Base-by-base conservation (phyloP, 441 rosid genomes). In the Breynia disticha region DNA sequence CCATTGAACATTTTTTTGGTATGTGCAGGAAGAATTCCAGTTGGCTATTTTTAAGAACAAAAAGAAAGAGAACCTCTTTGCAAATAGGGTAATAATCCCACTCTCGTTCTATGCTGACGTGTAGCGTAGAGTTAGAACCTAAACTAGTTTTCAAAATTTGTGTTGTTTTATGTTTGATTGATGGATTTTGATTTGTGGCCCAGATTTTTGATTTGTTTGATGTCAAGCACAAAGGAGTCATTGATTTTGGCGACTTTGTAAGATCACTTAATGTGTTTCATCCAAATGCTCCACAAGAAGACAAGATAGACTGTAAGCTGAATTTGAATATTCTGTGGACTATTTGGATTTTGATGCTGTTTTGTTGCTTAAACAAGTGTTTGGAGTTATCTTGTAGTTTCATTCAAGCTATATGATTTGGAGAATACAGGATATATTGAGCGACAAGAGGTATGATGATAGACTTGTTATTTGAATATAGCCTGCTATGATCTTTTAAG, bases 131-230 rank as follows among this genome's bases (percentile, higher is more conserved):
- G n/a, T 41, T 41, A 11, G 44, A 9, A 41, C 0, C 3, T 41
- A 0, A 11, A 9, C 13, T 0, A 41, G 18, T 47, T 47, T 10
- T 47, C 8, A 16, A 11, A 41, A 50, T 41, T 50, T 54, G 17
- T 14, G 20, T 41, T 15, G 13, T 41, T 41, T 41, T 9, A 28
- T 4, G 15, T 41, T 41, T 15, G n/a, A 41, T 41, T 4, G 4
- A 41, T 7, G 35, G 39, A 28, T 46, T 69, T 52, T n/a, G 39
- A 45, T 38, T 52, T 54, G 69, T 35, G 46, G 19, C 61, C 83
- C 81, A 93, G 97, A 81, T 93, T 45, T 86, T 93, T 84, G 76
- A 93, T 72, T 71, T 93, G 69, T 93, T 89, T 70, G 98, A 93
- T 63, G 90, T 76, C 15, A 89, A 86, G 76, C 78, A 77, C 45